phyloP scores from a whole-genome alignment of 139 green algal species.

The Dunaliella sp. region DNA sequence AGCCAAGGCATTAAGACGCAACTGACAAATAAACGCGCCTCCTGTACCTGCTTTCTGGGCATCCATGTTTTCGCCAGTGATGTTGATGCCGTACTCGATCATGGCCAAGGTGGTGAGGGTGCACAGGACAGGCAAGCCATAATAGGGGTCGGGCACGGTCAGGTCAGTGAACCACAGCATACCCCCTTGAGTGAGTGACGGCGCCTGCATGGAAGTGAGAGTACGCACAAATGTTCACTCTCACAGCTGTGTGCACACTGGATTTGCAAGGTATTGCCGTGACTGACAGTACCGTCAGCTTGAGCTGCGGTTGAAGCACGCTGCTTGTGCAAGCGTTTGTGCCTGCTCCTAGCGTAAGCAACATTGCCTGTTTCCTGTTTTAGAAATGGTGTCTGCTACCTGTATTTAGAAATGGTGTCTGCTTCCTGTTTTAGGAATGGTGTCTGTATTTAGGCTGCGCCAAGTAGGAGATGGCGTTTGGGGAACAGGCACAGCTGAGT shows the following conservation, averaged over 20 bases:
- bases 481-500: too few species aligned
- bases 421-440: too few species aligned
- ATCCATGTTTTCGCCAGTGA: conserved; percentile 37
- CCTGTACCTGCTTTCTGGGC: conserved; percentile 2
- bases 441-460: too few species aligned
- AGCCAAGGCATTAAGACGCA: not conserved
- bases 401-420: too few species aligned
- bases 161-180: conserved; percentile 84
- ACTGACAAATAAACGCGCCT: not conserved
- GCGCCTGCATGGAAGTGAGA: conserved; percentile 49
- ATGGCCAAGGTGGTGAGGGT: conserved; percentile 66
- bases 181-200: conserved; percentile 69
- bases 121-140: conserved; percentile 74
- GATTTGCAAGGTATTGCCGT: not conserved
- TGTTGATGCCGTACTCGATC: conserved; percentile 68
- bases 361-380: too few species aligned
- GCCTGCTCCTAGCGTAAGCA: too few species aligned
- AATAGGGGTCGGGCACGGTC: conserved; percentile 74
- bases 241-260: not conserved
- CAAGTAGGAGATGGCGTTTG: too few species aligned
- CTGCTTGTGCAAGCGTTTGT: too few species aligned
- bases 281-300: not conserved
- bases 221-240: not conserved
- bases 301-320: too few species aligned
- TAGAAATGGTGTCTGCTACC: too few species aligned